Evolutionary conservation across 495 filamentous ascomycete genomes (phyloP).

Genomic region (Cercophora scortea): DNA sequence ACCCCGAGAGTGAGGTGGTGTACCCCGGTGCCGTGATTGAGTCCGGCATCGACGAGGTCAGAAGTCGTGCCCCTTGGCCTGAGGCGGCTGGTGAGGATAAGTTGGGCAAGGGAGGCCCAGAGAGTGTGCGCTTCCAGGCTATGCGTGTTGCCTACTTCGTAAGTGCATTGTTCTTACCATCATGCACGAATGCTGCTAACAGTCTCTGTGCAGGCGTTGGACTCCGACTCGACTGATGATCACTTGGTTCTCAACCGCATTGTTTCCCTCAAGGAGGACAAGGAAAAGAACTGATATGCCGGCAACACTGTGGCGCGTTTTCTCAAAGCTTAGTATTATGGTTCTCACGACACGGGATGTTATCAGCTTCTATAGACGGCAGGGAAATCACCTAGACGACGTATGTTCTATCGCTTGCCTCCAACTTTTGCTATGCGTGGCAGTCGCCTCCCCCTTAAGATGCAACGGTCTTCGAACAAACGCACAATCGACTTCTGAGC

Average conservation of each 20-base stretch:
- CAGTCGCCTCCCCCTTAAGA: too few relatives aligned
- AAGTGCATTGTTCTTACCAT: constrained; percentile 4
- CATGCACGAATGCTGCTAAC: constrained; percentile 9
- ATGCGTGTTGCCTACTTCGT: constrained; percentile 85
- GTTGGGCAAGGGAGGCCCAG: constrained; percentile 49
- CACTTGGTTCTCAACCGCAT: constrained; percentile 86
- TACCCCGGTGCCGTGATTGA: constrained; percentile 76
- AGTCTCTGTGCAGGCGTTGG: constrained; percentile 41
- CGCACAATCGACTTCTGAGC: too few relatives aligned
- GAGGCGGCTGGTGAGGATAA: constrained; percentile 59
- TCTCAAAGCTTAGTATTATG: too few relatives aligned
- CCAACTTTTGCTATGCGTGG: too few relatives aligned
- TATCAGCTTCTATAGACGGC: not conserved
- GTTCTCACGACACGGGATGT: not conserved
- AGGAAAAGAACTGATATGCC: constrained; percentile 48
- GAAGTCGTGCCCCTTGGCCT: constrained; percentile 71
- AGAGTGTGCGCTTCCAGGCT: constrained; percentile 85
- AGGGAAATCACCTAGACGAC: not conserved
- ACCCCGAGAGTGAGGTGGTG: constrained; percentile 73
- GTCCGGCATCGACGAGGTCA: constrained; percentile 74
- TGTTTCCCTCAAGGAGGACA: constrained; percentile 86
- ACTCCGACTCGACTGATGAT: constrained; percentile 68
- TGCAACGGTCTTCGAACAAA: too few relatives aligned
- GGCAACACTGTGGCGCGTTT: too few relatives aligned
- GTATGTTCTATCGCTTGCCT: too few relatives aligned